Evolutionary conservation across 179 eudicot species (phyloP), one percentile per base, ranked within the genome.

Genomic region (Gypsophila paniculata): DNA sequence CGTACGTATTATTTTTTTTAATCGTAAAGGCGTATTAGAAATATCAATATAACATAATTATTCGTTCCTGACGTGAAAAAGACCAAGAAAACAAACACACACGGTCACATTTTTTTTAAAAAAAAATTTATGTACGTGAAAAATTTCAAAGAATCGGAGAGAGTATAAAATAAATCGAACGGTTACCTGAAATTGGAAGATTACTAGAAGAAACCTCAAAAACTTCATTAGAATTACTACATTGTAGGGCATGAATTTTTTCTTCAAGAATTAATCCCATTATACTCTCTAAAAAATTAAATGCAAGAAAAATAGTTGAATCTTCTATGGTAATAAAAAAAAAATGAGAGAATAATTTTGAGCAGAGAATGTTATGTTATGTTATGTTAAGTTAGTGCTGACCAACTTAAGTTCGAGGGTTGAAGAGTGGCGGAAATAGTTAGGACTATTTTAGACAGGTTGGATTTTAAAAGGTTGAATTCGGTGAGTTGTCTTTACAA

Each of bases 141-240:
- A 29, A 29, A 1, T 29, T 29, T 4, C 34, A 42, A 42, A 42
- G 10, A 42, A 42, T 42, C 46, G 46, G 11, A 42, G 11, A 6
- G 11, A 42, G 11, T 9, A 42, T 9, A 42, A 42, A 58, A 58
- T 58, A 9, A 22, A 58, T 0, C 0, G 46, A 15, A 17, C 13
- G 15, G 63, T 58, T 73, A 80, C 83, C 83, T 76, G 42, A 59
- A 13, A 21, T 15, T 53, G 65, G 61, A 49, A 72, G 38, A 74
- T 29, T 29, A 29, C 74, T 58, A 63, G 75, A 63, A 49, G 66
- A 75, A 73, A 61, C 52, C 65, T 78, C 77, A 18, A 55, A 52
- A 44, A 53, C 72, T 36, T 57, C 63, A 53, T 55, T 59, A 8
- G 18, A 61, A 51, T 44, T 42, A n/a, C n/a, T n/a, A 23, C 49